phyloP scores from a whole-genome alignment of 2,329 filamentous ascomycete species.

The Thermomyces lanuginosus region DNA sequence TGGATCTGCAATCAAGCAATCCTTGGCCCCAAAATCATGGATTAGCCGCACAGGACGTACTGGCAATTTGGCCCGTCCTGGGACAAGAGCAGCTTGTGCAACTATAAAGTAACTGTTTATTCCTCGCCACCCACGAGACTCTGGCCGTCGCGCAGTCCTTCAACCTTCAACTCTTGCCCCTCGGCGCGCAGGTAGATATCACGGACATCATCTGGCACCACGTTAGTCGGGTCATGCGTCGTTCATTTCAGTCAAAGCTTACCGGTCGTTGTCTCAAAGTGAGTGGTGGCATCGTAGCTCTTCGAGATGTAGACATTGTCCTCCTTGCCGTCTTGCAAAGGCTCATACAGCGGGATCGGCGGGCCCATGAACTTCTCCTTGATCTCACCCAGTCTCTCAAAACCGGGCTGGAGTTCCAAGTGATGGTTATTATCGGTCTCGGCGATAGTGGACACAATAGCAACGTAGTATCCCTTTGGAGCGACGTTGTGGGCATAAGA shows the following conservation, averaged over 20 bases:
- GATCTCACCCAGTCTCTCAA: constrained; percentile 80
- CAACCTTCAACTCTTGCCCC: constrained; percentile 69
- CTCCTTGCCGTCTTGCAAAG: constrained; percentile 60
- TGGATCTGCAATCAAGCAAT: no score
- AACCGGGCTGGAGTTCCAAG: constrained; percentile 78
- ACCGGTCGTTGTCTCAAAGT: constrained; percentile 81
- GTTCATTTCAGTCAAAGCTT: constrained; percentile 11
- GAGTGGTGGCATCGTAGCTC: constrained; percentile 94
- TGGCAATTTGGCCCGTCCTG: no score
- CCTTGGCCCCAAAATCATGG: neutral
- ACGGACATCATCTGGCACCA: constrained; percentile 62
- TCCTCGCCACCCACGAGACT: constrained; percentile 55
- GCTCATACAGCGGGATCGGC: constrained; percentile 88
- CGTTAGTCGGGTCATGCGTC: constrained; percentile 5
- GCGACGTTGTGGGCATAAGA: constrained; percentile 95
- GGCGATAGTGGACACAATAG: constrained; percentile 93
- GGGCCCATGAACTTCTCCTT: constrained; percentile 95
- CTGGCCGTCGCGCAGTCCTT: constrained; percentile 64
- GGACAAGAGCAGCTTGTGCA: neutral
- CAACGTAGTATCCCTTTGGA: constrained; percentile 97
- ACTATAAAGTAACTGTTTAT: constrained; percentile 21
- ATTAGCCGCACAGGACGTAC: no score
- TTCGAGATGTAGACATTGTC: constrained; percentile 97
- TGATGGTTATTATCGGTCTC: constrained; percentile 88
- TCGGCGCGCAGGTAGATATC: constrained; percentile 77